A percentile compares a stretch with the other conserved stretches of the same genome.
Evolutionary conservation across 2,329 filamentous ascomycete species (phyloP).

Genomic region (Neonectria sp.): DNA sequence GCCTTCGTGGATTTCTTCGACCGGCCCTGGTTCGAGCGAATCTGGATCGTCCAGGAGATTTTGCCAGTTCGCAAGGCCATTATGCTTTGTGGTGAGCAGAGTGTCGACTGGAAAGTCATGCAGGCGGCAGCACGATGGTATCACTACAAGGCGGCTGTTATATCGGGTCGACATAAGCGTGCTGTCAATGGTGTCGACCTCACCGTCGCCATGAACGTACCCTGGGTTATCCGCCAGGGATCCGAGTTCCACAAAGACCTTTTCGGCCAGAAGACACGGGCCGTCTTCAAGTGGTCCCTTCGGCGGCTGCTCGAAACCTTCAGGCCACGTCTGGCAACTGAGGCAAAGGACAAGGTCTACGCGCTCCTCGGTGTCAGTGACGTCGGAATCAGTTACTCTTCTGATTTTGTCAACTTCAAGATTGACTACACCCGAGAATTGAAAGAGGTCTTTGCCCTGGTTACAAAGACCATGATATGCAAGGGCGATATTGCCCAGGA

Average conservation of each 20-base stretch:
- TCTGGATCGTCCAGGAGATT: conserved; percentile 44
- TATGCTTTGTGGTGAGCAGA: conserved; percentile 30
- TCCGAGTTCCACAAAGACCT: conserved; percentile 27
- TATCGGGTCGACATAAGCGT: conserved; percentile 17
- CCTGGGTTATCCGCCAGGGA: conserved; percentile 29
- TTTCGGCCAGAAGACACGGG: conserved; percentile 9
- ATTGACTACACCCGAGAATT: conserved; percentile 36
- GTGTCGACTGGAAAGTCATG: conserved; percentile 29
- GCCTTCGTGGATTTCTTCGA: conserved; percentile 36
- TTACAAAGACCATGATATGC: conserved; percentile 34
- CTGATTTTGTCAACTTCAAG: conserved; percentile 1
- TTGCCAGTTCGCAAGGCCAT: conserved; percentile 39
- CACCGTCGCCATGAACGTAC: conserved; percentile 30
- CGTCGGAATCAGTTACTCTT: conserved; percentile 1
- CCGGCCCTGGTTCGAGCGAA: conserved; percentile 38
- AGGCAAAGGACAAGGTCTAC: conserved; percentile 39
- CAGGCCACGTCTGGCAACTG: conserved; percentile 34
- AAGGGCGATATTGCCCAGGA: not conserved
- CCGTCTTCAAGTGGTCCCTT: conserved; percentile 34
- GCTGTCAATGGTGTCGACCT: conserved; percentile 29
- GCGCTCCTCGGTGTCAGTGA: conserved; percentile 36
- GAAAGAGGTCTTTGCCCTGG: conserved; percentile 27
- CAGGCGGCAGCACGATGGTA: conserved; percentile 39
- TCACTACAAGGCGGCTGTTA: conserved; percentile 24
- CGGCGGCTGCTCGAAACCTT: conserved; percentile 31